phyloP scores from a whole-genome alignment of 306 rosid genomes.

The Pyrus bretschneideri region DNA sequence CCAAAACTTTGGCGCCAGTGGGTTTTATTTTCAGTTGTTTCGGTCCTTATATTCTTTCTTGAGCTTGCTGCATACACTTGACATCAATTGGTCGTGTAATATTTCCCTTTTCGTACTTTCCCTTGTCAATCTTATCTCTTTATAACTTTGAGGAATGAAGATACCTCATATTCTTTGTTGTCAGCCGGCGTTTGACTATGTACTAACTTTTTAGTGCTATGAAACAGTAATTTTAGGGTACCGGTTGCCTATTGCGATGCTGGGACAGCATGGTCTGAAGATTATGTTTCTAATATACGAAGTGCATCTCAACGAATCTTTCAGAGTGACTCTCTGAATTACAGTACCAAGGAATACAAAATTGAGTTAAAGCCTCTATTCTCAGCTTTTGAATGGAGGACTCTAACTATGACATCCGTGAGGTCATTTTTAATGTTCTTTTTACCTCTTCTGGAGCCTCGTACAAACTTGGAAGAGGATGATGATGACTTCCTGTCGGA shows the following conservation, averaged over 20 bases:
- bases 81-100: neutral
- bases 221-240: slow-evolving; percentile 48
- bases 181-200: slow-evolving; percentile 11
- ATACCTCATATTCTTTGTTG: neutral
- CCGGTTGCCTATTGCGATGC: slow-evolving; percentile 67
- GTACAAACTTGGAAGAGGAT: slow-evolving; percentile 54
- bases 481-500: slow-evolving; percentile 54
- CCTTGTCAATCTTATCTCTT: neutral
- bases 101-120: neutral
- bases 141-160: neutral
- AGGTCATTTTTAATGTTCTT: slow-evolving; percentile 66
- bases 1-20: neutral
- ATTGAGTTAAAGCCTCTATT: slow-evolving; percentile 61
- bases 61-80: neutral
- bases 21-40: neutral
- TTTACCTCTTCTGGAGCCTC: slow-evolving; percentile 84
- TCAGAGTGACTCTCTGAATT: slow-evolving; percentile 39
- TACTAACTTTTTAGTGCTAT: slow-evolving; percentile 22
- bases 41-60: neutral
- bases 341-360: slow-evolving; percentile 50
- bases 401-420: slow-evolving; percentile 48
- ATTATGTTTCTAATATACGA: slow-evolving; percentile 30
- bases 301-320: slow-evolving; percentile 44
- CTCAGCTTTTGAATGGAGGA: slow-evolving; percentile 61
- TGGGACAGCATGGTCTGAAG: slow-evolving; percentile 47